phyloP scores from a whole-genome alignment of 208 protist species.

The Leishmania braziliensis region DNA sequence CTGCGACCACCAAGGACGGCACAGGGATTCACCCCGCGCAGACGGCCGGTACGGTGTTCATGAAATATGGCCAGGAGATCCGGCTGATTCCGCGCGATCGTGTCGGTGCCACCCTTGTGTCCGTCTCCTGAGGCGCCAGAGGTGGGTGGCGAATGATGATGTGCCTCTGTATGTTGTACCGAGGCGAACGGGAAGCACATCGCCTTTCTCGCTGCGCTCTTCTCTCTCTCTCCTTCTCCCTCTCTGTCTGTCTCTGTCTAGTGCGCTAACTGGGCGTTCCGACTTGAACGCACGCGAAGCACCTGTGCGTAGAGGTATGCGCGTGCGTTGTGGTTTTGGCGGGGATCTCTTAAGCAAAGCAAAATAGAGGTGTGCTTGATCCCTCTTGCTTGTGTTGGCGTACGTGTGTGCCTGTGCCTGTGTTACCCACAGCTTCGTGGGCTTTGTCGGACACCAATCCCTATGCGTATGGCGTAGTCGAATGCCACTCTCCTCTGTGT shows the following conservation, averaged over 20 bases:
- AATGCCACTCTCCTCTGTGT: not conserved
- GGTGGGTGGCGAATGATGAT: not conserved
- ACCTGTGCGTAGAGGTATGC: not conserved
- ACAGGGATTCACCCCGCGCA: slow-evolving; percentile 96
- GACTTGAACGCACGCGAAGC: not conserved
- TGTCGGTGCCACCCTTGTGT: slow-evolving; percentile 53
- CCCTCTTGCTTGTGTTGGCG: not conserved
- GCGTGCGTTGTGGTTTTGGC: not conserved
- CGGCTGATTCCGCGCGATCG: slow-evolving; percentile 95
- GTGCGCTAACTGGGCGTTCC: not conserved
- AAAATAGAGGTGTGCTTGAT: not conserved
- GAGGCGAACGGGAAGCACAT: too few relatives aligned
- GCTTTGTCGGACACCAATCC: not conserved
- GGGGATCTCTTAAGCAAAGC: not conserved
- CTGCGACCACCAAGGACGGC: slow-evolving; percentile 91
- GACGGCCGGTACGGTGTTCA: slow-evolving; percentile 92
- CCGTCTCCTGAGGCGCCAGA: not conserved
- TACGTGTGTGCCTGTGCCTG: not conserved
- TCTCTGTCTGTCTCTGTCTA: not conserved
- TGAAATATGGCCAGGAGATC: slow-evolving; percentile 96
- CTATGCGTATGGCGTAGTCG: not conserved
- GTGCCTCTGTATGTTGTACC: not conserved
- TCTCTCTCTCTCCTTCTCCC: not conserved
- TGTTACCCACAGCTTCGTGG: not conserved
- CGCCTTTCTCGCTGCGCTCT: not conserved